Evolutionary conservation across 345 rosid species (phyloP).

Genomic region (Linum tenue): DNA sequence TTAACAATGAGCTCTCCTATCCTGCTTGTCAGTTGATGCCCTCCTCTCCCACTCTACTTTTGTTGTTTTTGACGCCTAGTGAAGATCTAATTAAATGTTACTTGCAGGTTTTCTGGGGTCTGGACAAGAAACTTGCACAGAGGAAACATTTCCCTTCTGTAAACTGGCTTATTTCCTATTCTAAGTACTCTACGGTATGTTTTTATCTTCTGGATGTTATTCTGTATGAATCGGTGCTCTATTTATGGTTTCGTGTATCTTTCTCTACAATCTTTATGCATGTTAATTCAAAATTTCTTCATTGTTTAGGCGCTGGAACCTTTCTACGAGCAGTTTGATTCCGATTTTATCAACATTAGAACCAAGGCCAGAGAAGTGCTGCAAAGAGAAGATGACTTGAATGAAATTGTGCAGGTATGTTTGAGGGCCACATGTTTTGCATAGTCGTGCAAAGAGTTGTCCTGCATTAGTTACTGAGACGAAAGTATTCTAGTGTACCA

Average conservation of each 20-base stretch:
- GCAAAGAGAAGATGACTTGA: conserved; percentile 98
- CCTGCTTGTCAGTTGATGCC: neutral
- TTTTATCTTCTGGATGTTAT: conserved; percentile 9
- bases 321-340: conserved; percentile 93
- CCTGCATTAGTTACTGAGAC: neutral
- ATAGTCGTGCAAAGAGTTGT: neutral
- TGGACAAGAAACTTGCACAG: conserved; percentile 99
- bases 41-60: neutral
- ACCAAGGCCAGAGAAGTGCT: conserved; percentile 99
- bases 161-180: conserved; percentile 98
- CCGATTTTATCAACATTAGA: conserved; percentile 95
- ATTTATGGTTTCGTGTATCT: neutral
- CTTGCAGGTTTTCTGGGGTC: conserved; percentile 98
- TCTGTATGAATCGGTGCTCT: neutral
- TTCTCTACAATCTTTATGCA: neutral
- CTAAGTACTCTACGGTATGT: conserved; percentile 85
- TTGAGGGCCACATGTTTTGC: neutral
- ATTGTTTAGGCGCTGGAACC: conserved; percentile 78
- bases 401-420: conserved; percentile 96
- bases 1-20: neutral
- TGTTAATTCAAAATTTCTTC: conserved; percentile 12
- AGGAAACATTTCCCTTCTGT: conserved; percentile 99
- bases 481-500: neutral
- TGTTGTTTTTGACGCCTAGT: neutral
- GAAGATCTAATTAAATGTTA: neutral